Base-by-base conservation (phyloP, 495 filamentous ascomycete genomes). In the Aspergillus baeticus region DNA sequence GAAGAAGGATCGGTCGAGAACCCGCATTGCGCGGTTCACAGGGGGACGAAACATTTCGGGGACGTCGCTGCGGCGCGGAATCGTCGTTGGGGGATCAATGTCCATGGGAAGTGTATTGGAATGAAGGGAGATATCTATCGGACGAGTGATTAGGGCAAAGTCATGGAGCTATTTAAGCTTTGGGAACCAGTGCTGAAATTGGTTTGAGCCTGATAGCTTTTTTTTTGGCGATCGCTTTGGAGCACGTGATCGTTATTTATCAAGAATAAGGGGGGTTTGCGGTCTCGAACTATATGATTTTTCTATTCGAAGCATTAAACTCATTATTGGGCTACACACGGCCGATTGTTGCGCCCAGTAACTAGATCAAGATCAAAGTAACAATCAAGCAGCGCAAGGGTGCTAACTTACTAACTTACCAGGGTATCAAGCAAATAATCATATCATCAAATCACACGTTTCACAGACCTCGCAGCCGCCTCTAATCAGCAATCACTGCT, bases 1-100 rank as follows among this genome's bases (percentile, higher is more conserved):
- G 73, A 98, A 98, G 62, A 92, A 86, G 14, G 87, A 78, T 26
- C 91, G 84, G 73, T 98, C 93, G 22, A 98, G 84, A 5, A 73
- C 73, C 61, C 78, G 80, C 84, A 89, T 90, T 15, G 87, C 84
- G 63, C 90, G 90, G 65, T 92, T 87, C 35, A 92, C 73, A 21
- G 93, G 95, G 10, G 92, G 90, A 37, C 86, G 84, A 71, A 96
- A 88, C 84, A 87, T 87, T 34, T 65, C 68, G 56, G 69, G 58
- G 57, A 67, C 54, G 48, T 74, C 67, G 62, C 63, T 64, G 45
- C 36, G 48, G 38, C 41, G 45, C 47, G 62, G 52, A 26, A 47
- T 57, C 37, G 62, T 60, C 39, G 58, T 55, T 58, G 51, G 54
- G 31, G 49, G 33, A 37, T 63, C 58, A 23, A 43, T 49, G 56